Evolutionary conservation across 345 rosid genomes (phyloP), one percentile per base, ranked within the genome.

Genomic region (Erodium maritimum): DNA sequence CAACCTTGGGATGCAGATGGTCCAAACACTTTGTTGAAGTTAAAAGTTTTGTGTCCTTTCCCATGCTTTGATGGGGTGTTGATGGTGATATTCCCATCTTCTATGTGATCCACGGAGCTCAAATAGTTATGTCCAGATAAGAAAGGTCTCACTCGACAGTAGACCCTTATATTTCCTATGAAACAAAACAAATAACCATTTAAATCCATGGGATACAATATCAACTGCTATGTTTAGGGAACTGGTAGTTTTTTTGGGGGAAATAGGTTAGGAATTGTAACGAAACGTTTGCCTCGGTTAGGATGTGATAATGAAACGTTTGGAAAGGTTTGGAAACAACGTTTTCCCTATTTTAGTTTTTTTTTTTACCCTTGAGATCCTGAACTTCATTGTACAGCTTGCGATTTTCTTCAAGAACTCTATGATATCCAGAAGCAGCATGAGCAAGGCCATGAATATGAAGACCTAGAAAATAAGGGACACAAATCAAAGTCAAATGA

Each of bases 1-100:
- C n/a, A n/a, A 88, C 99, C 99, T 82, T 91, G 99, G 50, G 84
- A 71, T 33, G 94, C 94, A 18, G 89, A 88, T 68, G 90, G 91
- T 34, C 85, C 95, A 79, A 84, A 91, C 52, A 86, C 95, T 83
- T 85, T 91, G 75, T 91, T 91, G 80, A 91, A 91, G 67, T 59
- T 77, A 68, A 91, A 91, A 68, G 87, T 77, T 64, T 76, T 86
- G 65, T 46, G 57, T 67, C 90, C 85, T 66, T 86, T 88, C 20
- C 99, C 95, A 62, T 84, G 74, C 73, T 70, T 84, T 50, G 96
- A 79, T 58, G 95, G 80, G 59, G 86, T 77, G 62, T 60, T 83
- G 56, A 93, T 83, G n/a, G 68, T 56, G 55, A 91, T 84, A 52
- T 50, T 69, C 54, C 85, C 96, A 4, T 84, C 96, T 74, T 86